Evolutionary conservation across 305 asterid species (phyloP).

Genomic region (Ilex paraguariensis): DNA sequence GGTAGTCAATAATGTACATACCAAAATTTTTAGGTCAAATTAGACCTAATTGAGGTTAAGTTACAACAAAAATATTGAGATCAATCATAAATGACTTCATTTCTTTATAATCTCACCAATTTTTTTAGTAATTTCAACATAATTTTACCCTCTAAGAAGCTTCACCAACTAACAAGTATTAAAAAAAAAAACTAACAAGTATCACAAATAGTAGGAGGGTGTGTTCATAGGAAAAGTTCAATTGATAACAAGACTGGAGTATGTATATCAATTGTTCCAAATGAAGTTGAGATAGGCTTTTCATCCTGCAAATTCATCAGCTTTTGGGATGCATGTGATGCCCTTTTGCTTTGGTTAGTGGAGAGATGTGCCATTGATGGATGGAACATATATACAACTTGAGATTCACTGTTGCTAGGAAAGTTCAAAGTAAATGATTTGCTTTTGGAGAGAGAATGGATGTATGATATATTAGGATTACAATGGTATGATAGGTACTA

Average conservation of each 20-base stretch:
- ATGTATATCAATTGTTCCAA: constrained; percentile 20
- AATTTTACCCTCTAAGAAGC: too few relatives aligned
- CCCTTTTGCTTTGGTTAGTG: constrained; percentile 53
- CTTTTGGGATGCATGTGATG: constrained; percentile 55
- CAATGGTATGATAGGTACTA: too few relatives aligned
- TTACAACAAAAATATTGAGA: too few relatives aligned
- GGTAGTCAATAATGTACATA: not conserved
- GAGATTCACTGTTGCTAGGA: constrained; percentile 21
- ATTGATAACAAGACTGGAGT: constrained; percentile 9
- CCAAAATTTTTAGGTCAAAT: not conserved
- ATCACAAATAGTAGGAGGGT: too few relatives aligned
- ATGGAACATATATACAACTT: constrained; percentile 46
- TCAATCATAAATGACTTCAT: not conserved
- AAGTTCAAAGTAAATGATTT: not conserved
- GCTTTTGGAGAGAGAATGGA: constrained; percentile 1
- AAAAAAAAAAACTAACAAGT: too few relatives aligned
- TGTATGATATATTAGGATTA: not conserved
- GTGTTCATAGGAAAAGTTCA: too few relatives aligned
- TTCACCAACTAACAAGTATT: too few relatives aligned
- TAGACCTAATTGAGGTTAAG: too few relatives aligned
- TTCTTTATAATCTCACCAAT: not conserved
- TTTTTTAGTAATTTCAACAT: not conserved
- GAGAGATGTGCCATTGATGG: constrained; percentile 34
- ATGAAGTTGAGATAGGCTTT: constrained; percentile 35
- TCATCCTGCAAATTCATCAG: constrained; percentile 42